Percentiles rank a stretch among this genome's conserved stretches.
These are phyloP conservation scores for Malassezia sympodialis DNA, from an alignment of 1,284 basidiomycete species.

Conservation along the genomic window DNA sequence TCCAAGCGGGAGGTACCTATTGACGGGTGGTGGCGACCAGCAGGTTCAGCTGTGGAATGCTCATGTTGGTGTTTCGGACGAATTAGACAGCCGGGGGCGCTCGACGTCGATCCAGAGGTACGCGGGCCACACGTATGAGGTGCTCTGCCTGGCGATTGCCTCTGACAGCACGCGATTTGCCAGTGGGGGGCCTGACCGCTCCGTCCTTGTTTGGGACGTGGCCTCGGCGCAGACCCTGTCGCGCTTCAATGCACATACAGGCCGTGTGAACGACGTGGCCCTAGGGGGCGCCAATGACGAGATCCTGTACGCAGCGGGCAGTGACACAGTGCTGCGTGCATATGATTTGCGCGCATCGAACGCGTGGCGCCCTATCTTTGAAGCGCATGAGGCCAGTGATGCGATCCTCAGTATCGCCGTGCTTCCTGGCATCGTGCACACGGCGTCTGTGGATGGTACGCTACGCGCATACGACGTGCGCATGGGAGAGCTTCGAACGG, in stretches of 20 bases:
- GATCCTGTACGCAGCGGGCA: slow-evolving; percentile 26
- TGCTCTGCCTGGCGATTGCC: slow-evolving; percentile 73
- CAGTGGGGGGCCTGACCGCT: slow-evolving; percentile 82
- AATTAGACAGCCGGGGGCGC: slow-evolving; percentile 3
- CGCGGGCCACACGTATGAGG: slow-evolving; percentile 81
- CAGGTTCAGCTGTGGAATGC: slow-evolving; percentile 86
- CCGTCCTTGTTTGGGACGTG: slow-evolving; percentile 92
- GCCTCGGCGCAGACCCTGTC: slow-evolving; percentile 69
- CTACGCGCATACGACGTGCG: slow-evolving; percentile 86
- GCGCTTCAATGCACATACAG: slow-evolving; percentile 73
- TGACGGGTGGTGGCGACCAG: slow-evolving; percentile 84
- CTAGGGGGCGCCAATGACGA: slow-evolving; percentile 51
- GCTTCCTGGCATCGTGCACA: slow-evolving; percentile 55
- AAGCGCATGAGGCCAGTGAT: slow-evolving; percentile 78
- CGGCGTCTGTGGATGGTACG: slow-evolving; percentile 80
- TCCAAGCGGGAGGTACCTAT: slow-evolving; percentile 65
- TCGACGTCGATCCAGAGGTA: slow-evolving; percentile 62
- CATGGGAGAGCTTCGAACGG: slow-evolving; percentile 73
- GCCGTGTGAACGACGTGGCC: slow-evolving; percentile 78
- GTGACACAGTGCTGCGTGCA: slow-evolving; percentile 32
- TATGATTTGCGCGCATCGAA: slow-evolving; percentile 52
- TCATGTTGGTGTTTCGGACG: slow-evolving; percentile 52
- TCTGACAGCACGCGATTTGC: slow-evolving; percentile 88
- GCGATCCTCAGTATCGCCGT: slow-evolving; percentile 60
- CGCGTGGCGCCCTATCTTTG: slow-evolving; percentile 66